These are phyloP conservation scores for Larix kaempferi DNA, from an alignment of 75 land plant species.

Conservation along the genomic window DNA sequence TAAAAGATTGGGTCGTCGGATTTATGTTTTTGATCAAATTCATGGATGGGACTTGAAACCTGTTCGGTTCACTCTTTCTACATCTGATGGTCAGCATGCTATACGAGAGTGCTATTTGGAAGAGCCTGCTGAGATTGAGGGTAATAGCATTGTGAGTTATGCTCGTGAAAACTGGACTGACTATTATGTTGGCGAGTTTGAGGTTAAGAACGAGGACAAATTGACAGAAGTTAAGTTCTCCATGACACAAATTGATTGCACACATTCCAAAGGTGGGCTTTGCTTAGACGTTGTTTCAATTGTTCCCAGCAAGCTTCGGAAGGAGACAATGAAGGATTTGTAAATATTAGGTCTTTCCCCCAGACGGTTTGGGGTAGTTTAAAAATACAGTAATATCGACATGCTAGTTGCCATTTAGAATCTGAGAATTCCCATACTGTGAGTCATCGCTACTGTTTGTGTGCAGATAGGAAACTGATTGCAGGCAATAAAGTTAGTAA, in stretches of 20 bases:
- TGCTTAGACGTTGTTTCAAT: slow-evolving; percentile 64
- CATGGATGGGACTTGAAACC: slow-evolving; percentile 84
- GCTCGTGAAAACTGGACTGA: slow-evolving; percentile 62
- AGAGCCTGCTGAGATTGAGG: slow-evolving; percentile 32
- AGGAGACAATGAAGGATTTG: neutral
- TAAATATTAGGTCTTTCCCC: neutral
- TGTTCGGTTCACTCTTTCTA: slow-evolving; percentile 55
- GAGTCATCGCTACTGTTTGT: too few relatives aligned
- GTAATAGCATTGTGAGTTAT: slow-evolving; percentile 11
- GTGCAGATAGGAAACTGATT: too few relatives aligned
- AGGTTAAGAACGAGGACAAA: slow-evolving; percentile 33
- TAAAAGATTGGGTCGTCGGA: slow-evolving; percentile 61
- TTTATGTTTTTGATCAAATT: slow-evolving; percentile 45
- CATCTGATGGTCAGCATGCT: slow-evolving; percentile 67
- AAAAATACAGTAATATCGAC: too few relatives aligned
- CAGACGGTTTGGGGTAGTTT: too few relatives aligned
- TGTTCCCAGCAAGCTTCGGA: slow-evolving; percentile 27
- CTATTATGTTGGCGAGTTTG: slow-evolving; percentile 59
- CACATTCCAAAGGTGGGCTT: slow-evolving; percentile 79
- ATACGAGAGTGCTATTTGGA: slow-evolving; percentile 44
- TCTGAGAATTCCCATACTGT: too few relatives aligned
- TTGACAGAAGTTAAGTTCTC: slow-evolving; percentile 51
- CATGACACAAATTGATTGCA: slow-evolving; percentile 74
- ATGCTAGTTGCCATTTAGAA: too few relatives aligned
- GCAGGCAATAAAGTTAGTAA: too few relatives aligned